Evolutionary conservation across 805 yeast species (phyloP), one percentile per base, ranked within the genome.

Genomic region (Candida gorgasii): DNA sequence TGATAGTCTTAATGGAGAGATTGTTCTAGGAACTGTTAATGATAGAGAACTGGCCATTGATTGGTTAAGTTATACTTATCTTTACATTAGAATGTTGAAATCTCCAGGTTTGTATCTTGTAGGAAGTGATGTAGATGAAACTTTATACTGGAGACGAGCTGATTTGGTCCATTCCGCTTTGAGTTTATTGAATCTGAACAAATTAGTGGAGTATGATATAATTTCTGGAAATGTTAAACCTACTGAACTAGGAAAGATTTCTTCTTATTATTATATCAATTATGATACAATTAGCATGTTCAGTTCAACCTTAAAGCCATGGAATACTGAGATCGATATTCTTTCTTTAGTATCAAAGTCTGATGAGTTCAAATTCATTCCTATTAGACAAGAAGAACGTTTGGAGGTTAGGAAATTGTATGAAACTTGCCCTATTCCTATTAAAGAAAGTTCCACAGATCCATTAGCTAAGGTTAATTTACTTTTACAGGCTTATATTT

Each of bases 361-460:
- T 2, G 86, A 84, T 13, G 99, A 95, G 58, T 93, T 93, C 65
- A 80, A 79, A 57, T 80, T 79, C 51, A 78, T 93, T 31, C 86
- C 96, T 2, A 85, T 90, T 0, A 75, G 98, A 47, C 89, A 77
- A 50, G 98, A 90, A 56, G 99, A 93, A 60, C 80, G 77, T 49
- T 54, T 72, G 12, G 98, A 93, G 59, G 63, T 95, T 5, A 64
- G 72, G 11, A 83, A 82, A 51, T 64, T 93, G 11, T 58, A 81
- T 44, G 89, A 84, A 42, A 75, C 75, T 33, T 84, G 89, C 2
- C 99, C 99, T 0, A 79, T 92, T 27, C 98, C 99, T 0, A 75
- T 93, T 19, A 82, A 79, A 52, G 97, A 88, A 48, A 63, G 75
- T 3, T 65, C 82, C 0, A 80, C 75, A 34, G 92, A 88, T 45